Conservation (phyloP, 257 asterid species). For the Anisodus acutangulus region DNA sequence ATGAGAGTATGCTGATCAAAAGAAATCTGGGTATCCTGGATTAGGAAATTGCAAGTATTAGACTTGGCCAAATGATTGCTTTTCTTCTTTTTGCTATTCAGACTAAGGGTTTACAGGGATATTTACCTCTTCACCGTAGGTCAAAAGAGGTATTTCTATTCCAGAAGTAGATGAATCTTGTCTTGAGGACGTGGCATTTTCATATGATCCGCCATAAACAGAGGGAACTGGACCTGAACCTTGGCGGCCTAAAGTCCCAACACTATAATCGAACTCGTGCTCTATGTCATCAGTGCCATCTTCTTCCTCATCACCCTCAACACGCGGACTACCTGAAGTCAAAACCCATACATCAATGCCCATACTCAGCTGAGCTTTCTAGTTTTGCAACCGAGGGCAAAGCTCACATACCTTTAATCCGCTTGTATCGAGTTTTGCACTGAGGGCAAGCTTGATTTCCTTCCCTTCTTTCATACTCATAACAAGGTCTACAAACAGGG, state of each 20-base stretch:
- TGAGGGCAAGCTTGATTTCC: constrained; percentile 90
- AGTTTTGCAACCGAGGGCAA: background rate
- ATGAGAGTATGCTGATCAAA: constrained; percentile 67
- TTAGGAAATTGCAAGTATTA: constrained; percentile 29
- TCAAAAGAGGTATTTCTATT: constrained; percentile 66
- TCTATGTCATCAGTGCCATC: constrained; percentile 85
- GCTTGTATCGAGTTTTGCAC: constrained; percentile 91
- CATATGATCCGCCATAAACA: constrained; percentile 41
- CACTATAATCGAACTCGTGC: constrained; percentile 66
- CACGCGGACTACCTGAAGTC: constrained; percentile 77
- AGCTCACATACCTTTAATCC: constrained; percentile 64
- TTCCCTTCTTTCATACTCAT: constrained; percentile 89
- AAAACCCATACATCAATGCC: constrained; percentile 19
- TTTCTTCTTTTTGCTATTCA: background rate
- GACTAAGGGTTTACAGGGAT: background rate
- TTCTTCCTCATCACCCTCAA: constrained; percentile 97
- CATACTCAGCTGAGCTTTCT: background rate
- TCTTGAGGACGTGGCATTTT: constrained; percentile 42
- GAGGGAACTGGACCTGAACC: constrained; percentile 38
- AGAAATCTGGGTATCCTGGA: constrained; percentile 55
- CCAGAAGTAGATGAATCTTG: constrained; percentile 47
- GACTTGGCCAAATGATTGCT: background rate
- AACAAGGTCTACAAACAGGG: constrained; percentile 86
- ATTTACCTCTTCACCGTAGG: constrained; percentile 84
- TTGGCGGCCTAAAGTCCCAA: constrained; percentile 44